These are phyloP conservation scores for Myriosclerotinia duriaeana DNA, from an alignment of 2,329 filamentous ascomycete genomes.

Conservation along the genomic window DNA sequence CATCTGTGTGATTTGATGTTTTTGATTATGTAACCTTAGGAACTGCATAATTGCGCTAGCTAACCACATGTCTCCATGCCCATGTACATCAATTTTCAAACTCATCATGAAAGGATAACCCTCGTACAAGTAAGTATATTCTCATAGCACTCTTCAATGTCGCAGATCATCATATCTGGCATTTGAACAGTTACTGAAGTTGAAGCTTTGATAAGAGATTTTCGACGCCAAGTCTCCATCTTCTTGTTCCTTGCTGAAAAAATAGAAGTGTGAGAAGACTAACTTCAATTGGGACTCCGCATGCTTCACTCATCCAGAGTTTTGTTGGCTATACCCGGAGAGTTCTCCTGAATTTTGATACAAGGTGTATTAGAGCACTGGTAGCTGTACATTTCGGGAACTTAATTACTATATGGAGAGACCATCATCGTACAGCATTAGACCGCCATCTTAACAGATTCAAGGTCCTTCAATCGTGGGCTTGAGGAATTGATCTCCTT, in stretches of 20 bases:
- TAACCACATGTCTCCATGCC: too few relatives aligned
- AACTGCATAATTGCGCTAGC: too few relatives aligned
- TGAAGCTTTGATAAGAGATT: too few relatives aligned
- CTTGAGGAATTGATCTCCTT: background rate
- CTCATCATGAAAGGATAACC: background rate
- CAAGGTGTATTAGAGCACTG: background rate
- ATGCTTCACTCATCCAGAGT: background rate
- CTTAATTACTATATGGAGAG: background rate
- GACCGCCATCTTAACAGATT: background rate
- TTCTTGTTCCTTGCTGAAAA: background rate
- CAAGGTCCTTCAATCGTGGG: background rate
- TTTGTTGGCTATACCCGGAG: background rate
- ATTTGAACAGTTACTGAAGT: too few relatives aligned
- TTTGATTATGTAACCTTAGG: slow-evolving; percentile 5
- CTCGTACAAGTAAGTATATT: background rate
- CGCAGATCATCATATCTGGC: too few relatives aligned
- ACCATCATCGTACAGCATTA: background rate
- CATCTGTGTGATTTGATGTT: background rate
- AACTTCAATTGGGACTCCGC: background rate
- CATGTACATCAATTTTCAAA: background rate
- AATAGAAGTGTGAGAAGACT: too few relatives aligned
- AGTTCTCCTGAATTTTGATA: background rate
- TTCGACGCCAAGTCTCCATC: background rate
- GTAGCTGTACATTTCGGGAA: background rate
- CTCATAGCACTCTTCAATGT: too few relatives aligned